These are phyloP conservation scores for Thelephora aurantiotincta DNA, from an alignment of 768 basidiomycete genomes.

Conservation along the genomic window DNA sequence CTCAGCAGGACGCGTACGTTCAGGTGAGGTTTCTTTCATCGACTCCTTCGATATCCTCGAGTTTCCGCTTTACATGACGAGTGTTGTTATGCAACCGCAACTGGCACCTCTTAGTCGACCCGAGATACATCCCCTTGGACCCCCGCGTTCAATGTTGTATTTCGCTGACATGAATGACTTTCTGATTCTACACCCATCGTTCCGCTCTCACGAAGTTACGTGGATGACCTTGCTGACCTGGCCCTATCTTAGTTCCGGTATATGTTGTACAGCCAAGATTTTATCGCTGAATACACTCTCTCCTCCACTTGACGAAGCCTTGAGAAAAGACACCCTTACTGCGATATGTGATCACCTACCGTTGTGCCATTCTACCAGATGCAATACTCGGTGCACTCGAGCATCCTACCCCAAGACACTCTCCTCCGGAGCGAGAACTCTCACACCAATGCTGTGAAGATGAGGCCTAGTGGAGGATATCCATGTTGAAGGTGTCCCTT, in stretches of 20 bases:
- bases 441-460: too few species aligned
- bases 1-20: background rate
- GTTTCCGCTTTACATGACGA: slow-evolving; percentile 40
- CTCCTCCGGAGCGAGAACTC: too few species aligned
- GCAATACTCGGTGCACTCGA: too few species aligned
- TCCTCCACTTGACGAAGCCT: too few species aligned
- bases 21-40: slow-evolving; percentile 1
- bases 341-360: too few species aligned
- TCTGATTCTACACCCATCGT: slow-evolving; percentile 23
- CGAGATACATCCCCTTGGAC: slow-evolving; percentile 26
- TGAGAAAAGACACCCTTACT: too few species aligned
- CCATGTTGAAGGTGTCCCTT: too few species aligned
- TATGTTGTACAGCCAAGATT: too few species aligned
- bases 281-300: too few species aligned
- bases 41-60: slow-evolving; percentile 3
- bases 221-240: background rate
- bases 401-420: too few species aligned
- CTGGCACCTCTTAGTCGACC: slow-evolving; percentile 94
- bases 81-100: slow-evolving; percentile 59
- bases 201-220: background rate
- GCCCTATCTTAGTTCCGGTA: background rate
- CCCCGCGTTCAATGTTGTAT: slow-evolving; percentile 21
- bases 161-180: slow-evolving; percentile 70
- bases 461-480: too few species aligned
- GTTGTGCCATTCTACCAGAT: too few species aligned